These are phyloP conservation scores for Cryptococcus sp. DNA, from an alignment of 1,284 basidiomycete species.

Conservation along the genomic window DNA sequence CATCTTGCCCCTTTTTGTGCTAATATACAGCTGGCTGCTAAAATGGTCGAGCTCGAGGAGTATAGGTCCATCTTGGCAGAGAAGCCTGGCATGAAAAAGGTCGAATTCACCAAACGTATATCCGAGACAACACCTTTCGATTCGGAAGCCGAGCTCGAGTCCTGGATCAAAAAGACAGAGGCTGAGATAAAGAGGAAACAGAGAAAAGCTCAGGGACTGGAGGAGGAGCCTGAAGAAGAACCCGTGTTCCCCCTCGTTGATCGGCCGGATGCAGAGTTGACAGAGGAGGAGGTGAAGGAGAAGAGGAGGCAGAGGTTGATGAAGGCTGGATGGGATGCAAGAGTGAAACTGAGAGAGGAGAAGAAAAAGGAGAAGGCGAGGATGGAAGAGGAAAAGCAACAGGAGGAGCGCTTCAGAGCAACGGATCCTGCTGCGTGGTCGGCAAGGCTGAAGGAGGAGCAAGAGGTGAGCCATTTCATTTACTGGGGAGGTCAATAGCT, in stretches of 20 bases:
- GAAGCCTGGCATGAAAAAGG: conserved; percentile 61
- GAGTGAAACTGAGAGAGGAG: conserved; percentile 76
- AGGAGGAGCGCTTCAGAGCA: conserved; percentile 73
- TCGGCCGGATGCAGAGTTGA: conserved; percentile 85
- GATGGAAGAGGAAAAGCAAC: conserved; percentile 59
- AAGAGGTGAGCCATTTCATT: conserved; percentile 56
- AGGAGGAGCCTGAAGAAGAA: conserved; percentile 59
- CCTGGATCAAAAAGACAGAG: conserved; percentile 72
- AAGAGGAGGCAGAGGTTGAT: conserved; percentile 88
- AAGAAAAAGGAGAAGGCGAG: conserved; percentile 79
- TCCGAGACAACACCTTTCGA: conserved; percentile 61
- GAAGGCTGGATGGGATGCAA: conserved; percentile 92
- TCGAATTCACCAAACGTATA: conserved; percentile 62
- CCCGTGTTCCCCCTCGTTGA: conserved; percentile 84
- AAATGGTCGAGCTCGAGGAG: conserved; percentile 66
- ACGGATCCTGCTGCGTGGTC: conserved; percentile 69
- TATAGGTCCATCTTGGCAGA: conserved; percentile 63
- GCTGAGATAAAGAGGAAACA: conserved; percentile 58
- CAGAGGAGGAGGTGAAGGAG: conserved; percentile 89
- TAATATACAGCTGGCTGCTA: conserved; percentile 21
- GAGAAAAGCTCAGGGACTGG: conserved; percentile 65
- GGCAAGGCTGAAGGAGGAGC: conserved; percentile 62
- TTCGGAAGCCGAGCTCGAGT: conserved; percentile 59
- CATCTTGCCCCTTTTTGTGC: neutral
- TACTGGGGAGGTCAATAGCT: neutral